phyloP scores from a whole-genome alignment of 805 yeast genomes.

The Zygosaccharomyces rouxii region DNA sequence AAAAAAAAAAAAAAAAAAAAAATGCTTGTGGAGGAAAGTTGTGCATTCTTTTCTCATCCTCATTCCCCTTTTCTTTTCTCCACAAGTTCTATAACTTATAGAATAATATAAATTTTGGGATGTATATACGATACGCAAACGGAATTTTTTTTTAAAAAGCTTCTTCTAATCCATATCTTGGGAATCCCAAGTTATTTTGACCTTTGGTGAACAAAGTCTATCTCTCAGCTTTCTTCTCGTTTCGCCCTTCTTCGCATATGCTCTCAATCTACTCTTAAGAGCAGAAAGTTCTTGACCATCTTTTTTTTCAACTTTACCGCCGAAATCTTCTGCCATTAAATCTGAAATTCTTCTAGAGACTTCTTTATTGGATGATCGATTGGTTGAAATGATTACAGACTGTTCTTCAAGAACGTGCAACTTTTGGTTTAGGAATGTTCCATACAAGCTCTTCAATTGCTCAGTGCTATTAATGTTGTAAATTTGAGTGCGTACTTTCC shows the following conservation, averaged over 20 bases:
- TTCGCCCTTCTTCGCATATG: constrained; percentile 25
- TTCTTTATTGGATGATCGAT: constrained; percentile 8
- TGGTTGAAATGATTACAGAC: constrained; percentile 13
- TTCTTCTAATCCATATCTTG: background rate
- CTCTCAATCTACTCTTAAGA: constrained; percentile 23
- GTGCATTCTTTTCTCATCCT: background rate
- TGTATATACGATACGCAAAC: background rate
- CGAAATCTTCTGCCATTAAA: constrained; percentile 7
- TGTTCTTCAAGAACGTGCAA: constrained; percentile 25
- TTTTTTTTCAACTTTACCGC: background rate
- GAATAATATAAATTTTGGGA: constrained; percentile 1
- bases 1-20: background rate
- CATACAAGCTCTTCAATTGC: constrained; percentile 20
- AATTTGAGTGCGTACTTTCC: constrained; percentile 36
- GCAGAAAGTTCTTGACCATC: constrained; percentile 7
- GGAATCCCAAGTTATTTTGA: constrained; percentile 5
- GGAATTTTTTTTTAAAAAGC: constrained; percentile 1
- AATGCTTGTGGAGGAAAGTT: background rate
- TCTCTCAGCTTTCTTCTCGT: constrained; percentile 7
- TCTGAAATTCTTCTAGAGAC: constrained; percentile 14
- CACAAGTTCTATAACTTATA: constrained; percentile 1
- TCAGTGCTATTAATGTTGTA: constrained; percentile 20
- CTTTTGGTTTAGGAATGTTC: constrained; percentile 24
- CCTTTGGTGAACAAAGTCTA: background rate
- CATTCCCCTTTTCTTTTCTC: background rate